Conservation (phyloP, 2,329 filamentous ascomycete genomes). For the Colletotrichum tofieldiae region DNA sequence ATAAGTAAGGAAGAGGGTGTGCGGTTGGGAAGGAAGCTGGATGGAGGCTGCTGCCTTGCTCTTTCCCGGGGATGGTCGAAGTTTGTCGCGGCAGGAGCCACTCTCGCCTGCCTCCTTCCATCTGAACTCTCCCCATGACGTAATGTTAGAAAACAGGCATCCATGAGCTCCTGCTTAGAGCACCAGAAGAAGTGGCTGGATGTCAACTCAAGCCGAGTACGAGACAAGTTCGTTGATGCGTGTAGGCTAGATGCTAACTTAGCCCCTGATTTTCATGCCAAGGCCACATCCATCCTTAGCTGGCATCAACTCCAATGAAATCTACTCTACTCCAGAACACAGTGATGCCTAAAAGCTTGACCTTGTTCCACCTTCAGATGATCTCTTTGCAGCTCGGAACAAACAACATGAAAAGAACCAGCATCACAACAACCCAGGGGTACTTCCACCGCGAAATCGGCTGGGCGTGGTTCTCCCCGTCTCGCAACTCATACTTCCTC, state of each 20-base stretch:
- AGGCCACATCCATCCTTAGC: too few species aligned
- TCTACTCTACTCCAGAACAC: background rate
- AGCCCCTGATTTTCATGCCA: background rate
- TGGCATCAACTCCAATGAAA: background rate
- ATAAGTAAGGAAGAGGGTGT: background rate
- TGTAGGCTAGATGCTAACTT: background rate
- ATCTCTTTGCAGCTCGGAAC: background rate
- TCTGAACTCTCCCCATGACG: background rate
- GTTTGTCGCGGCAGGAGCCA: background rate
- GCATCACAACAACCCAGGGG: background rate
- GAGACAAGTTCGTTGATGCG: background rate
- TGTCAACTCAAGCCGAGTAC: background rate
- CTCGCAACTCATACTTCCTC: background rate
- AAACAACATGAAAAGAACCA: conserved; percentile 1
- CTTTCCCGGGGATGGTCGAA: background rate
- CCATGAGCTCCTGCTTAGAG: background rate
- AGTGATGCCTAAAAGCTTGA: background rate
- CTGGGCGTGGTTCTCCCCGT: background rate
- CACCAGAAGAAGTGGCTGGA: background rate
- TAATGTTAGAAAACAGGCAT: background rate
- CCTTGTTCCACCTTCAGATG: background rate
- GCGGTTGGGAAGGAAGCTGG: background rate
- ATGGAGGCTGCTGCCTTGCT: background rate
- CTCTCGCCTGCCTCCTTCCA: background rate
- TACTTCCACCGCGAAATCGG: conserved; percentile 1